Base-by-base conservation (phyloP, 1,284 basidiomycete genomes). In the Sporisorium scitamineum region DNA sequence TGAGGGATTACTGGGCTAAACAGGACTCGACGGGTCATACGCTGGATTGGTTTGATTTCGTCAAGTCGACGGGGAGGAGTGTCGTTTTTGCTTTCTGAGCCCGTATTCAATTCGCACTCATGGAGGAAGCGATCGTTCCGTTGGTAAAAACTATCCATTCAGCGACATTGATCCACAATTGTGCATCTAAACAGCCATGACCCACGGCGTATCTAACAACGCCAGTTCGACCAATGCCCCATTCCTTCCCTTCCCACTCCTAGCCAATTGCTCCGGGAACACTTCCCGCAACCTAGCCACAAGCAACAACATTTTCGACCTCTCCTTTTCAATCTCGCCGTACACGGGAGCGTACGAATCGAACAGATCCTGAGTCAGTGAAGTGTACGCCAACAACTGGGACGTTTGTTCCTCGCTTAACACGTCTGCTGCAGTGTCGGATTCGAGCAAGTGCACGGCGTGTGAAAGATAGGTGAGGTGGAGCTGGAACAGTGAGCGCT, bases 11-110 rank as follows among this genome's bases (percentile, higher is more conserved):
- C 22, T 80, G 78, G 78, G 52, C 55, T 1, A 63, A 65, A 11
- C 61, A 66, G 64, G 78, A 80, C 50, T 42, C 64, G 11, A 73
- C 65, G 6, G 78, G 78, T 2, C 62, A 68, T 37, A 66, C 78
- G 14, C 14, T 73, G 37, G 71, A 78, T 47, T 80, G 78, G 78
- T 63, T 68, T 22, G 71, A 78, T 29, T 71, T 80, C 39, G 57
- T 80, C 7, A 68, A 72, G 47, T 31, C 27, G 3, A 22, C 50
- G 2, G 68, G 64, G 3, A 47, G 69, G 44, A 62, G 59, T 45
- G 73, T 76, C 1, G 63, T 65, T 14, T 71, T 76, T 59, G 73
- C 73, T 13, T 76, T 76, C 39, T 76, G 34, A 47, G 8, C 27
- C n/a, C n/a, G n/a, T n/a, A n/a, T n/a, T n/a, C n/a, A n/a, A n/a